Base-by-base conservation (phyloP, 257 asterid genomes). In the Paulownia fortunei region DNA sequence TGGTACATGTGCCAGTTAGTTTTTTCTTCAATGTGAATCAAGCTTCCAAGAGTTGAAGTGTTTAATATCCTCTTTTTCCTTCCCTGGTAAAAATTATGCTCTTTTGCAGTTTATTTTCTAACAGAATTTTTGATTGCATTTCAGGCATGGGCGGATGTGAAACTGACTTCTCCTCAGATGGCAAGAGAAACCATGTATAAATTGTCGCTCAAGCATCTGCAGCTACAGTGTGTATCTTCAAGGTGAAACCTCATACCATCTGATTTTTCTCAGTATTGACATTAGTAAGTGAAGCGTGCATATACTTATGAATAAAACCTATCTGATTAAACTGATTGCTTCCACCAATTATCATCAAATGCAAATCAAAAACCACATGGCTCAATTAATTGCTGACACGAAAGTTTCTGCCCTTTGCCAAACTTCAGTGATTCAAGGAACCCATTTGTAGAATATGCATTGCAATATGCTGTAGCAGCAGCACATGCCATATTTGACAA, bases 141-240 rank as follows among this genome's bases (percentile, higher is more conserved):
- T 77, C 87, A 94, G 98, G 87, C 86, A 61, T 94, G 97, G 97
- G 62, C 92, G 52, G 97, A 94, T 78, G 94, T 94, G 84, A 92
- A 94, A 81, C 83, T 94, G 86, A 92, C 96, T 74, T 94, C 98
- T 79, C 98, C 97, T 68, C 98, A 94, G 85, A 94, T 94, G 98
- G 88, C 82, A 64, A 92, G 97, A 87, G 98, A 91, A 88, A 91
- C 90, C 55, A 69, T 79, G 87, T 94, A 87, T 85, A 94, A 94
- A 85, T 34, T 94, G 83, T 89, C 98, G 1, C 89, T 92, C 41
- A 88, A 85, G 82, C 65, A 85, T 78, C 91, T 89, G 42, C 81
- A 81, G 78, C 89, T 92, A 78, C 92, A 91, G 72, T 51, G 84
- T 73, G 89, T 81, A 60, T 89, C 92, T 81, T 80, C 92, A 21